These are phyloP conservation scores for Ochetophila trinervis DNA, from an alignment of 306 rosid species.

Conservation along the genomic window DNA sequence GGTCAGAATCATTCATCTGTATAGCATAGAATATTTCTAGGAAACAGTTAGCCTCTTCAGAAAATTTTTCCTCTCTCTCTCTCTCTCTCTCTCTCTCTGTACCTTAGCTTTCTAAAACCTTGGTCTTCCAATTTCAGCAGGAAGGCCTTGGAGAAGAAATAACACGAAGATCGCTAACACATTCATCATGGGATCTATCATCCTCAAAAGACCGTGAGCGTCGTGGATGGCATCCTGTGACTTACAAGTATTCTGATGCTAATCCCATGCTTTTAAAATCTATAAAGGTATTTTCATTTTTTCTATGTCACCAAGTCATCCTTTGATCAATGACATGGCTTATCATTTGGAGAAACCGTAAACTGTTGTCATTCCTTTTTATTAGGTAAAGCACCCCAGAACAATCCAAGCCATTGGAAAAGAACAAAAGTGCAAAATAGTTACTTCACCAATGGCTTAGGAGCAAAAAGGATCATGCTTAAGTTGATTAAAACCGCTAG, in stretches of 20 bases:
- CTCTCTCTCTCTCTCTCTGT: not conserved
- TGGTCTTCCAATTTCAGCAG: constrained; percentile 53
- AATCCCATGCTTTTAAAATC: constrained; percentile 71
- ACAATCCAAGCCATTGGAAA: not conserved
- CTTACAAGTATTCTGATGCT: constrained; percentile 92
- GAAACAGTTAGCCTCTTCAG: too few relatives aligned
- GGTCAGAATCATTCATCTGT: not conserved
- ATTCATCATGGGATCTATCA: constrained; percentile 90
- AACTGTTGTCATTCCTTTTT: not conserved
- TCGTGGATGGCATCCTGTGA: constrained; percentile 95
- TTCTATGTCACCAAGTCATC: not conserved
- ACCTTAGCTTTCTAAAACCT: constrained; percentile 5
- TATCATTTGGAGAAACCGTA: not conserved
- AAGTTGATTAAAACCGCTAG: too few relatives aligned
- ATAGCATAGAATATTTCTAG: not conserved
- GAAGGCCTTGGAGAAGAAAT: constrained; percentile 76
- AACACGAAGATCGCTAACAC: constrained; percentile 79
- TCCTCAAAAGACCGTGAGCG: constrained; percentile 65
- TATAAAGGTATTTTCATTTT: constrained; percentile 55
- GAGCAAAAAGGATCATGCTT: too few relatives aligned
- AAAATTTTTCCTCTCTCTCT: not conserved
- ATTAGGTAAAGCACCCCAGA: not conserved
- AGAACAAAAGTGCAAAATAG: not conserved
- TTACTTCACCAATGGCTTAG: not conserved
- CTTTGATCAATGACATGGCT: not conserved